A percentile compares a stretch with the other conserved stretches of the same genome.
Evolutionary conservation across 2,329 filamentous ascomycete genomes (phyloP).

Genomic region (Penicillium polonicum): DNA sequence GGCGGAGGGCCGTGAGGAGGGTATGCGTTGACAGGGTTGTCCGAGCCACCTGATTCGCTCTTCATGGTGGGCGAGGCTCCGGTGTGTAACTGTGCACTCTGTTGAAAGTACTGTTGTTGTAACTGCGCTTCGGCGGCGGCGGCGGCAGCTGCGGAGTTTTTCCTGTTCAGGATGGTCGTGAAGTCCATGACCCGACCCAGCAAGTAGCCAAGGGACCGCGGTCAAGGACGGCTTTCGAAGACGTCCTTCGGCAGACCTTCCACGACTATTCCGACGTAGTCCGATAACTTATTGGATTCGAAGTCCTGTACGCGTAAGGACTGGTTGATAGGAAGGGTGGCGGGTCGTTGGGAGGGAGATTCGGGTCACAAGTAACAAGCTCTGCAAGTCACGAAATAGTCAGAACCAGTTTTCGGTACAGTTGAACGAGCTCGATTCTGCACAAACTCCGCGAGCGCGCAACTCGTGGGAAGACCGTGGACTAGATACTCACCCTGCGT

Average conservation of each 20-base stretch:
- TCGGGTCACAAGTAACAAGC: background rate
- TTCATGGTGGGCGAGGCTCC: constrained; percentile 55
- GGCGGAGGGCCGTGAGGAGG: constrained; percentile 56
- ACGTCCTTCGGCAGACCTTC: constrained; percentile 19
- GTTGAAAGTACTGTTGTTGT: constrained; percentile 47
- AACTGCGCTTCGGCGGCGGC: constrained; percentile 45
- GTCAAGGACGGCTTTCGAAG: constrained; percentile 32
- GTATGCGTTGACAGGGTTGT: constrained; percentile 58
- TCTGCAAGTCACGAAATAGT: background rate
- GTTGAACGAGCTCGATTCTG: background rate
- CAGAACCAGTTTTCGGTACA: background rate
- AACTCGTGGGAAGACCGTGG: background rate
- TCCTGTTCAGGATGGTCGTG: constrained; percentile 53
- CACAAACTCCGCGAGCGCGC: background rate
- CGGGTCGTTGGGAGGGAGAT: background rate
- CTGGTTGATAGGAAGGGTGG: background rate
- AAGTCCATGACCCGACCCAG: constrained; percentile 51
- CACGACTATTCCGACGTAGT: background rate
- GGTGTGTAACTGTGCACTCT: constrained; percentile 39
- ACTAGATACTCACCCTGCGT: constrained; percentile 10
- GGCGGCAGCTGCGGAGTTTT: constrained; percentile 46
- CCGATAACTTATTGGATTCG: constrained; percentile 7
- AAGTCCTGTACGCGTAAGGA: background rate
- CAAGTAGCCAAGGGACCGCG: constrained; percentile 31
- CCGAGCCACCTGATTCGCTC: constrained; percentile 58